Conservation (phyloP, 129 eudicot genomes). For the Pulicaria dysenterica region DNA sequence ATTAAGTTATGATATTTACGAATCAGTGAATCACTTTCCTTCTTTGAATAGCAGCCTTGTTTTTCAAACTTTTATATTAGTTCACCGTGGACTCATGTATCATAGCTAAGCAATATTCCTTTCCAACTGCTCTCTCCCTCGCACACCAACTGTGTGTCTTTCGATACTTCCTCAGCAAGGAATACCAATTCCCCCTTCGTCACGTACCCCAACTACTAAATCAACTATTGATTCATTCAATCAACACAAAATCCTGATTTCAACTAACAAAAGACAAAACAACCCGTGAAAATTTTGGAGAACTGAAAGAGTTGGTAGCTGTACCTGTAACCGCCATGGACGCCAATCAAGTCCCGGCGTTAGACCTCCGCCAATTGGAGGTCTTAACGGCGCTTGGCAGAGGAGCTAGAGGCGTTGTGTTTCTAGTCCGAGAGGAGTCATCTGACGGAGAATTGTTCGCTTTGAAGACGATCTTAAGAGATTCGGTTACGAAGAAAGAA, state of each 20-base stretch:
- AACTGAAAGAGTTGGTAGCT: not conserved
- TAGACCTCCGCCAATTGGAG: slow-evolving; percentile 48
- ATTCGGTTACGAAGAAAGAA: slow-evolving; percentile 43
- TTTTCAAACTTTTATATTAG: slow-evolving; percentile 15
- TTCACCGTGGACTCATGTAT: slow-evolving; percentile 17
- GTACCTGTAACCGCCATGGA: slow-evolving; percentile 40
- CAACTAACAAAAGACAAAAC: not conserved
- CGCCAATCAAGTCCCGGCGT: slow-evolving; percentile 26
- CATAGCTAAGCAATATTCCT: slow-evolving; percentile 18
- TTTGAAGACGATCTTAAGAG: slow-evolving; percentile 58
- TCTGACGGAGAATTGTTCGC: slow-evolving; percentile 51
- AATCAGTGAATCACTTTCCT: not conserved
- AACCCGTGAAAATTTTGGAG: not conserved
- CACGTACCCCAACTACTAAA: slow-evolving; percentile 23
- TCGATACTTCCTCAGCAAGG: slow-evolving; percentile 30
- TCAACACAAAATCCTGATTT: not conserved
- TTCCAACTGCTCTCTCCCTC: slow-evolving; percentile 22
- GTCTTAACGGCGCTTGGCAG: slow-evolving; percentile 64
- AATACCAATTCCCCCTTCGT: slow-evolving; percentile 24
- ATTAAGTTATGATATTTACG: too few relatives aligned
- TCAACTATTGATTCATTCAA: slow-evolving; percentile 7
- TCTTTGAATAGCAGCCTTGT: slow-evolving; percentile 19
- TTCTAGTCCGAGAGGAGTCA: slow-evolving; percentile 48
- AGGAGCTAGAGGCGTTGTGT: slow-evolving; percentile 91
- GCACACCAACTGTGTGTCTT: slow-evolving; percentile 29